Base-by-base conservation (phyloP, 2,329 filamentous ascomycete genomes). In the Sclerotinia sclerotiorum region DNA sequence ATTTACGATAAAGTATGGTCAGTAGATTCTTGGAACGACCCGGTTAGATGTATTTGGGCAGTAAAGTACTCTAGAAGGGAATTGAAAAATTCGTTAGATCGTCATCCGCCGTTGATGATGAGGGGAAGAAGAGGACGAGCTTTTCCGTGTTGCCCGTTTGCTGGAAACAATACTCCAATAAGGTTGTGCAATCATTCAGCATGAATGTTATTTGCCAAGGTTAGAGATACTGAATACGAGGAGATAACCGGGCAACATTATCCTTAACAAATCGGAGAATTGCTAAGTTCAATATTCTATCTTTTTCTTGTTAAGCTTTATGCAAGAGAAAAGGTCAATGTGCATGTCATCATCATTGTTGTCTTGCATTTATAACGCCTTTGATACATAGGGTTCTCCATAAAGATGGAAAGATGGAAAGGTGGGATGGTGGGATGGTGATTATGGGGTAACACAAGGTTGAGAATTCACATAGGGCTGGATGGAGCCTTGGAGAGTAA, bases 191-290 rank as follows among this genome's bases (percentile, higher is more conserved):
- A 48, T 61, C 44, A 17, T 61, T n/a, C 57, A 29, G 27, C 52
- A 55, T 11, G 52, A 10, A 55, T 55, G 32, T 35, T 35, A 29
- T 61, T 7, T 29, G 44, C 44, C 58, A 61, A 35, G 44, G 49
- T 32, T 19, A 24, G 48, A 29, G 5, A 32, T 42, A 39, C 24
- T 27, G 42, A 61, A 61, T 61, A 61, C 57, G 57, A 62, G 46
- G 6, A 62, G 29, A 51, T 35, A 19, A 3, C 17, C 8, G 10
- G 17, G 13, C 24, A 27, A 17, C 8, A 44, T 44, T 8, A 39
- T n/a, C 15, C 11, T 35, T 10, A n/a, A 39, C 46, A 35, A 39
- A 62, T 62, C 5, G 42, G 56, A n/a, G 11, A 44, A 46, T 29
- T 19, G 4, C 15, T 21, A 27, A 29, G 39, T 15, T 29, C 24